A percentile compares a stretch with the other conserved stretches of the same genome.
Evolutionary conservation across 164 flowering plant species (phyloP).

Genomic region (Brasenia schreberi): DNA sequence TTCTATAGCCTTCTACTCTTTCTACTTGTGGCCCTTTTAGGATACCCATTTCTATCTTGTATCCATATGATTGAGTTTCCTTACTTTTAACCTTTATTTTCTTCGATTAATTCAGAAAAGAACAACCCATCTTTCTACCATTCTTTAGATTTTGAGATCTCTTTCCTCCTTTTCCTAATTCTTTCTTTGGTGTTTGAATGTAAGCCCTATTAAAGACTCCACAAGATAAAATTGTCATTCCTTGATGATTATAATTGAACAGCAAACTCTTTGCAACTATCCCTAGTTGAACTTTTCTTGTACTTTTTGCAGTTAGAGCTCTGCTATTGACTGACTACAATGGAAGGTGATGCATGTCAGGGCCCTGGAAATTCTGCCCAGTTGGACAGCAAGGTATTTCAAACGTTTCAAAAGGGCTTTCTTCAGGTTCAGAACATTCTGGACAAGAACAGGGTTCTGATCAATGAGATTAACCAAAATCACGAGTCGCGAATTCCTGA

Average conservation of each 20-base stretch:
- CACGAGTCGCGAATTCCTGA: constrained; percentile 71
- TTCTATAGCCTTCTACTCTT: neutral
- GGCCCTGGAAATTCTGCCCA: constrained; percentile 39
- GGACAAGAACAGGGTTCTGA: constrained; percentile 65
- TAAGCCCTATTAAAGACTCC: neutral
- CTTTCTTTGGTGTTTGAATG: neutral
- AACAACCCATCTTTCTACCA: neutral
- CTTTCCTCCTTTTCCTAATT: neutral
- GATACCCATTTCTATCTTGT: neutral
- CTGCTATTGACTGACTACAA: constrained; percentile 4
- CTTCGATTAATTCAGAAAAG: too few species aligned
- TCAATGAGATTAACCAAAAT: constrained; percentile 79
- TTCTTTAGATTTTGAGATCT: neutral
- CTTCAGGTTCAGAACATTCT: constrained; percentile 55
- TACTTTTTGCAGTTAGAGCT: neutral
- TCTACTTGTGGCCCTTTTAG: neutral
- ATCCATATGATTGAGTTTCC: neutral
- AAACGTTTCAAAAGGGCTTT: constrained; percentile 57
- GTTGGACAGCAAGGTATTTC: constrained; percentile 52
- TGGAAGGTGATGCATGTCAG: constrained; percentile 61
- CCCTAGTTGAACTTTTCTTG: neutral
- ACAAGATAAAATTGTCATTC: neutral
- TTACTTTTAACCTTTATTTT: too few species aligned
- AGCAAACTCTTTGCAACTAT: neutral
- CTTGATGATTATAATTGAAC: neutral